These are phyloP conservation scores for Pyrus hybrid DNA, from an alignment of 331 rosid species.

Conservation along the genomic window DNA sequence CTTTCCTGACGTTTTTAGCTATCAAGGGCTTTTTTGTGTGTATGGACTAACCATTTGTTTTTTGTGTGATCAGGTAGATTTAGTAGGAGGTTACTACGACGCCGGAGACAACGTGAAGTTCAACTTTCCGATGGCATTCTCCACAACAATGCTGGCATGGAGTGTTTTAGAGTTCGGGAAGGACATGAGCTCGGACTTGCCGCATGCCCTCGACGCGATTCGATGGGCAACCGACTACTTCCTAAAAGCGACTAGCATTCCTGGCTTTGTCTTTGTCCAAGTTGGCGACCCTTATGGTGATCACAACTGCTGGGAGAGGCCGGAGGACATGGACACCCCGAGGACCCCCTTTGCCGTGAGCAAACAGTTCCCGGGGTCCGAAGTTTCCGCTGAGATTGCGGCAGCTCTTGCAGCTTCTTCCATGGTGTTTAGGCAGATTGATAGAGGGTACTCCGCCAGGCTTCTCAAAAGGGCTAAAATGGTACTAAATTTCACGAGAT, in stretches of 20 bases:
- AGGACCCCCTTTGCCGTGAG: constrained; percentile 41
- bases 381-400: constrained; percentile 50
- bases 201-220: constrained; percentile 31
- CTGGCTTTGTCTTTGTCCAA: constrained; percentile 31
- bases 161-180: constrained; percentile 48
- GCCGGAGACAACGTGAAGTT: constrained; percentile 63
- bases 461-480: constrained; percentile 46
- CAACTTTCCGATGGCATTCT: constrained; percentile 59
- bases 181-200: constrained; percentile 29
- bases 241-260: constrained; percentile 32
- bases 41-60: neutral
- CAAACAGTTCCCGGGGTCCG: constrained; percentile 35
- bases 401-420: constrained; percentile 60
- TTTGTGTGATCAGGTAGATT: constrained; percentile 26
- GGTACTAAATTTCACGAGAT: constrained; percentile 12
- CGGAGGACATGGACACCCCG: constrained; percentile 50
- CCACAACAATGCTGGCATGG: constrained; percentile 51
- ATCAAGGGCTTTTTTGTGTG: too few species aligned
- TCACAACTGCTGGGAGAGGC: constrained; percentile 56
- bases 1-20: too few species aligned
- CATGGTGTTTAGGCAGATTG: constrained; percentile 23
- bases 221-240: constrained; percentile 49
- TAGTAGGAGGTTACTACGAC: constrained; percentile 51
- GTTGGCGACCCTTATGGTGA: constrained; percentile 49
- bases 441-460: constrained; percentile 19